A percentile compares a stretch with the other conserved stretches of the same genome.
Evolutionary conservation across 345 rosid genomes (phyloP).

Genomic region (Salix exigua): DNA sequence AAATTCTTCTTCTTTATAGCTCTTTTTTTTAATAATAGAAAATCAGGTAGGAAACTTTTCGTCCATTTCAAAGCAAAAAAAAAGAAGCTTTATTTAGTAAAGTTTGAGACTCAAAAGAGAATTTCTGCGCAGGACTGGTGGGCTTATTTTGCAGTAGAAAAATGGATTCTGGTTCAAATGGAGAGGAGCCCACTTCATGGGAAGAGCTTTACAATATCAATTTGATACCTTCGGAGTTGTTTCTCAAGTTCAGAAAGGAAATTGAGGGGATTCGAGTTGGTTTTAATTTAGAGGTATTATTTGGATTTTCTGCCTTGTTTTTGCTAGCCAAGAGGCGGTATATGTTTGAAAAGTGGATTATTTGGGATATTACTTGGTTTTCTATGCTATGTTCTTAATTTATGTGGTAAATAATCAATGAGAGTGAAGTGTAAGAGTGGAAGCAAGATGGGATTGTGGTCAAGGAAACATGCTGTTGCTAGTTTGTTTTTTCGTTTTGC

Average conservation of each 20-base stretch:
- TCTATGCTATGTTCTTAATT: not conserved
- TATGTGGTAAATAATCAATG: not conserved
- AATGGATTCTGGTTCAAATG: constrained; percentile 44
- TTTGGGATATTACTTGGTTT: not conserved
- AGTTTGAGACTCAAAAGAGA: not conserved
- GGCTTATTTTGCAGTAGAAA: constrained; percentile 4
- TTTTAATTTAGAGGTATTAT: constrained; percentile 73
- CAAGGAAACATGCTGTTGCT: not conserved
- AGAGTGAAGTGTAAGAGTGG: not conserved
- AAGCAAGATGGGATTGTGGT: not conserved
- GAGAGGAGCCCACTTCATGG: constrained; percentile 71
- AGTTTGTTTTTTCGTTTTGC: too few species aligned
- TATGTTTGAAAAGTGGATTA: not conserved
- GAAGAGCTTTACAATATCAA: constrained; percentile 73
- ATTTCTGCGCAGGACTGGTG: not conserved
- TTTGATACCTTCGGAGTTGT: constrained; percentile 76
- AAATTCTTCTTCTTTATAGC: not conserved
- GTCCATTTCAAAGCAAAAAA: not conserved
- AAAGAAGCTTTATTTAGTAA: not conserved
- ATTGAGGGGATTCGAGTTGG: constrained; percentile 80
- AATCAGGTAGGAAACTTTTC: not conserved
- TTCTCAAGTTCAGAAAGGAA: constrained; percentile 84
- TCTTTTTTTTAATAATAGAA: not conserved
- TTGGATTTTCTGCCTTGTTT: not conserved
- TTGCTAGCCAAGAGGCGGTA: not conserved